Evolutionary conservation across 2,329 filamentous ascomycete genomes (phyloP).

Genomic region (Penicillium palitans): DNA sequence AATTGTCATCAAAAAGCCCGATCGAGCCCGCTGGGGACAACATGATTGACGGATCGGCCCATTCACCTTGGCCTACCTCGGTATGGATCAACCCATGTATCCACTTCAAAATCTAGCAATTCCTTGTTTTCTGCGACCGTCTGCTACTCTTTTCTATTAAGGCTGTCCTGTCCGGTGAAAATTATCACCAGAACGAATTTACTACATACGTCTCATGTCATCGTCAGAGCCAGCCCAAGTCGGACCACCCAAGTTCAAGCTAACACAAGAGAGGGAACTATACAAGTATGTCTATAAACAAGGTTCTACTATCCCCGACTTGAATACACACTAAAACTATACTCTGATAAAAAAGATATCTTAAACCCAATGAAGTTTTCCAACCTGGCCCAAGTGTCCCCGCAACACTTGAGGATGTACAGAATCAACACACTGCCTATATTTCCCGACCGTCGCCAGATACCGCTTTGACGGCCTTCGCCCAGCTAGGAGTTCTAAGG

Average conservation of each 20-base stretch:
- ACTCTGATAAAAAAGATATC: not conserved
- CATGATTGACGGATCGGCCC: not conserved
- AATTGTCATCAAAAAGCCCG: too few species aligned
- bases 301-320: not conserved
- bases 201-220: not conserved
- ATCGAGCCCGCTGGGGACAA: not conserved
- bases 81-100: not conserved
- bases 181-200: not conserved
- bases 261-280: not conserved
- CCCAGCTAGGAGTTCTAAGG: constrained; percentile 50
- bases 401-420: not conserved
- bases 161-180: not conserved
- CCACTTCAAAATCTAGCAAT: not conserved
- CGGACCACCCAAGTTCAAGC: not conserved
- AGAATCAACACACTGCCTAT: not conserved
- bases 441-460: constrained; percentile 16
- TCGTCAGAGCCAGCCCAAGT: not conserved
- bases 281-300: not conserved
- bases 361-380: not conserved
- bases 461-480: constrained; percentile 48
- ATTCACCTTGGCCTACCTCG: not conserved
- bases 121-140: not conserved
- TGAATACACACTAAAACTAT: not conserved
- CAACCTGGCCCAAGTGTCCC: not conserved
- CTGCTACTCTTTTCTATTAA: not conserved